Base-by-base conservation (phyloP, 176 grass and related monocot species). In the Aechmea fasciata region DNA sequence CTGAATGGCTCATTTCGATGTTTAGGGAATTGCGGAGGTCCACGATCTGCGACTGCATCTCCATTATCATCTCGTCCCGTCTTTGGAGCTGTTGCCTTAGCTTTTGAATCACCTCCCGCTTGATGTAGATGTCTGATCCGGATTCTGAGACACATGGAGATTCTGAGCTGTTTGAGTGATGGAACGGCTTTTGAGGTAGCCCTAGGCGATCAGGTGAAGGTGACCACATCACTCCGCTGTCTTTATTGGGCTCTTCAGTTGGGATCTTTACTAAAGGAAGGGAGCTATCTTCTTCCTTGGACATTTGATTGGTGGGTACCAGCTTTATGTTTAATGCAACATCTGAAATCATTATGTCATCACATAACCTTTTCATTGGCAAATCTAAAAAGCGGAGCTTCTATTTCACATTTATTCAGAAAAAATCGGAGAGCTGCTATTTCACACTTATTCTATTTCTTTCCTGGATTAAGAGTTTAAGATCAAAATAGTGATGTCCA, bases 21-120 rank as follows among this genome's bases (percentile, higher is more conserved):
- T 26, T 73, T 1, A 85, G 17, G 49, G 83, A 85, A 81, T 73
- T 81, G 63, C 64, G 78, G 13, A 85, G 73, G 3, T 85, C 83
- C 59, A 65, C 48, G 26, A 85, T 81, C 57, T 81, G 83, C 13
- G 62, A 51, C 65, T 85, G 83, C 83, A 85, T 85, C 68, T 85
- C 83, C 61, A 77, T 71, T 62, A 85, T 85, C 83, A 81, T 85
- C 61, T 85, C 83, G 26, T 85, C 83, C 66, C 83, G 73, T 75
- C 83, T 85, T 66, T 81, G 67, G 15, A 85, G 73, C 51, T 85
- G 83, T 49, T 69, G 73, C 48, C 83, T 70, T 29, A 81, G 73
- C 51, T 79, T 85, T 49, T 85, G 78, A 72, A 85, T 85, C 24
- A 85, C 83, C 73, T 85, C 77, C 52, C 83, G 66, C 63, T 81